Percentiles rank a stretch among this genome's conserved stretches.
Conservation (phyloP, 1,284 basidiomycete genomes). For the Nidula niveotomentosa region DNA sequence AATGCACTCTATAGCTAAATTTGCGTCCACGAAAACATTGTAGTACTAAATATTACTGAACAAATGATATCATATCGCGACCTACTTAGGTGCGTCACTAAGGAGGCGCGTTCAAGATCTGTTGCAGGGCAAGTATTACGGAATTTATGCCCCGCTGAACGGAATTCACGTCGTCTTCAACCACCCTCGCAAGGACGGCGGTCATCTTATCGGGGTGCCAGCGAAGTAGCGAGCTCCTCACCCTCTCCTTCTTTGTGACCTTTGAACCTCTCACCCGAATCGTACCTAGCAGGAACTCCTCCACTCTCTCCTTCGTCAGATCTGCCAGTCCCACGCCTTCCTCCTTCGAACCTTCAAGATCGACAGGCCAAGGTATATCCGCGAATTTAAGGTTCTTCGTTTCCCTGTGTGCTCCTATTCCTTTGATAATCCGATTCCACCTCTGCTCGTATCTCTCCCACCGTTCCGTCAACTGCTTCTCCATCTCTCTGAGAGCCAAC, state of each 20-base stretch:
- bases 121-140: slow-evolving; percentile 29
- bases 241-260: slow-evolving; percentile 47
- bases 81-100: no score
- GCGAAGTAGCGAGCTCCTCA: slow-evolving; percentile 58
- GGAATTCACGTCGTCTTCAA: slow-evolving; percentile 44
- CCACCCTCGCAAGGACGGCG: slow-evolving; percentile 46
- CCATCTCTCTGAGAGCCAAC: slow-evolving; percentile 37
- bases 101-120: background rate
- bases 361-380: slow-evolving; percentile 64
- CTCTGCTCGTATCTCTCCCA: slow-evolving; percentile 52
- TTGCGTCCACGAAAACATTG: no score
- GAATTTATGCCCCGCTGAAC: slow-evolving; percentile 32
- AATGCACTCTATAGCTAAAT: no score
- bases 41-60: no score
- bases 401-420: background rate
- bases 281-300: slow-evolving; percentile 55
- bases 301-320: slow-evolving; percentile 40
- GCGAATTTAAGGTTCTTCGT: slow-evolving; percentile 27
- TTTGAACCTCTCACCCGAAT: slow-evolving; percentile 38
- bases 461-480: slow-evolving; percentile 29
- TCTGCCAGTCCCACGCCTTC: slow-evolving; percentile 23
- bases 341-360: slow-evolving; percentile 10
- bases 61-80: no score
- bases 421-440: slow-evolving; percentile 37
- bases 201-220: slow-evolving; percentile 79